phyloP scores from a whole-genome alignment of 2,329 filamentous ascomycete species.

The Cercospora berteroae region DNA sequence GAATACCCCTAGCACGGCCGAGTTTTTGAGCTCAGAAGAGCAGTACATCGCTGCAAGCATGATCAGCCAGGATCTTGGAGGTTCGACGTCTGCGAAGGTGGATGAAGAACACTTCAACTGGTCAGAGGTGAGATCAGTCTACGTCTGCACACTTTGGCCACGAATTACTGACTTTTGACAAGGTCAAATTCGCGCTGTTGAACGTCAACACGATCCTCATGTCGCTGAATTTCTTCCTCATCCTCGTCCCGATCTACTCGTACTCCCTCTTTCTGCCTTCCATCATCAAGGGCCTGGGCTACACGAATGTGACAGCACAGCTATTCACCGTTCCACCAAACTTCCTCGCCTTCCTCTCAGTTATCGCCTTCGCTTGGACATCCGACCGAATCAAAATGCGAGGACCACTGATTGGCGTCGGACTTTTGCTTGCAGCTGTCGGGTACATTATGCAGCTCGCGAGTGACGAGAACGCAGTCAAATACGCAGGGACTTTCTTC shows the following conservation, averaged over 20 bases:
- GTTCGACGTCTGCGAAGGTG: conserved; percentile 30
- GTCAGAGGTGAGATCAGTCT: conserved; percentile 32
- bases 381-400: conserved; percentile 37
- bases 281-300: conserved; percentile 46
- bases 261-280: conserved; percentile 49
- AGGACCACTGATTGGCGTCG: conserved; percentile 36
- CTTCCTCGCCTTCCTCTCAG: conserved; percentile 35
- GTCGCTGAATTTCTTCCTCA: conserved; percentile 38
- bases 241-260: conserved; percentile 42
- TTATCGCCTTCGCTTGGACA: conserved; percentile 30
- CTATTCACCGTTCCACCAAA: conserved; percentile 43
- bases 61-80: conserved; percentile 36
- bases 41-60: conserved; percentile 32
- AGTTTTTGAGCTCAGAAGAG: conserved; percentile 38
- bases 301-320: conserved; percentile 42
- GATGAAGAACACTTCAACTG: conserved; percentile 38
- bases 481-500: conserved; percentile 45
- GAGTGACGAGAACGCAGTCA: conserved; percentile 34
- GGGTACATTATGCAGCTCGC: conserved; percentile 43
- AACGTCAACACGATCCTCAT: conserved; percentile 39
- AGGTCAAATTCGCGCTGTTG: conserved; percentile 34
- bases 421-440: conserved; percentile 35
- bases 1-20: conserved; percentile 51
- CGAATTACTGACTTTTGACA: neutral
- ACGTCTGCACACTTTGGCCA: neutral